Evolutionary conservation across 2,329 filamentous ascomycete species (phyloP).

Genomic region (Botryosphaeria dothidea): DNA sequence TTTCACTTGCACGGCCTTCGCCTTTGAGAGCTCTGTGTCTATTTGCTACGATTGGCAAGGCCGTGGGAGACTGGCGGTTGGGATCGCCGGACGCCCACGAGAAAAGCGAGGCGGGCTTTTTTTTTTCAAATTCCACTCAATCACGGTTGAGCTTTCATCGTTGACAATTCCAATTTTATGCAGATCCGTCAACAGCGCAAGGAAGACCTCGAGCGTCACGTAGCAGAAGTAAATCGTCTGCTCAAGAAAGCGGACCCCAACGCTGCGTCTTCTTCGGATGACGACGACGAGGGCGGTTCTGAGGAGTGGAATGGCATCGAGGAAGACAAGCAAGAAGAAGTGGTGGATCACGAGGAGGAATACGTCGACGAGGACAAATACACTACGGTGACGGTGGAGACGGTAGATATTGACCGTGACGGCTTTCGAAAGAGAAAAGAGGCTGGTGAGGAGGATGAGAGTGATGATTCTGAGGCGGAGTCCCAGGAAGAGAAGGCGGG

Average conservation of each 20-base stretch:
- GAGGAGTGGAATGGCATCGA: slow-evolving; percentile 58
- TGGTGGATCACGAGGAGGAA: slow-evolving; percentile 80
- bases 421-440: slow-evolving; percentile 63
- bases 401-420: slow-evolving; percentile 76
- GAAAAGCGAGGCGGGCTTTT: no score
- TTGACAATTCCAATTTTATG: no score
- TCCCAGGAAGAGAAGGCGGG: slow-evolving; percentile 34
- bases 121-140: no score
- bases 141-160: no score
- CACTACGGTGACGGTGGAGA: slow-evolving; percentile 91
- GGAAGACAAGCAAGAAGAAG: slow-evolving; percentile 55
- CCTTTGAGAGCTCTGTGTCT: neutral
- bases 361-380: slow-evolving; percentile 96
- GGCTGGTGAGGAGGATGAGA: slow-evolving; percentile 36
- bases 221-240: slow-evolving; percentile 72
- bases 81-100: no score
- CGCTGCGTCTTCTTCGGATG: slow-evolving; percentile 23
- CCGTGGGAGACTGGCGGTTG: neutral
- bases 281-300: slow-evolving; percentile 41
- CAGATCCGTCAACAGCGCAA: slow-evolving; percentile 86
- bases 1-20: neutral
- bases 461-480: slow-evolving; percentile 27
- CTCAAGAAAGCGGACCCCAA: slow-evolving; percentile 61
- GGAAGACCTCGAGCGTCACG: slow-evolving; percentile 77
- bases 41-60: neutral